phyloP scores from a whole-genome alignment of 345 rosid species.

The Arabis hirsuta region DNA sequence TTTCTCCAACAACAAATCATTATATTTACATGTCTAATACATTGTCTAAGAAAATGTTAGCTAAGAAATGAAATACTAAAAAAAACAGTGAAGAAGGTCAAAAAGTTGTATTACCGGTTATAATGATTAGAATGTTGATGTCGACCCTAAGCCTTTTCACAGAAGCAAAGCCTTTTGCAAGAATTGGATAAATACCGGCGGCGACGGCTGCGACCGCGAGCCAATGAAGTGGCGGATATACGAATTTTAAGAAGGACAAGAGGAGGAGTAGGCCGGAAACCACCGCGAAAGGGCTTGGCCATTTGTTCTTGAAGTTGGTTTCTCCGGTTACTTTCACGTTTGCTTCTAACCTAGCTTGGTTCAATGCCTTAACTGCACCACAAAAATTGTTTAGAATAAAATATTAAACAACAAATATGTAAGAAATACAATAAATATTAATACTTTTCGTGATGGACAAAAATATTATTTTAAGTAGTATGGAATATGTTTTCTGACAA shows the following conservation, averaged over 20 bases:
- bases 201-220: constrained; percentile 70
- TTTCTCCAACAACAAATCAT: too few relatives aligned
- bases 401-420: neutral
- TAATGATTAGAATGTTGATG: constrained; percentile 62
- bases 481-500: constrained; percentile 16
- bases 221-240: constrained; percentile 68
- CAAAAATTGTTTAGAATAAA: neutral
- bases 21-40: too few relatives aligned
- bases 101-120: constrained; percentile 62
- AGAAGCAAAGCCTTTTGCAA: constrained; percentile 57
- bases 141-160: constrained; percentile 59
- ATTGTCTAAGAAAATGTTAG: neutral
- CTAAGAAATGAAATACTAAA: neutral
- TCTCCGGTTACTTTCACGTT: constrained; percentile 63
- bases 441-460: neutral
- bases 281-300: constrained; percentile 85
- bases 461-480: neutral
- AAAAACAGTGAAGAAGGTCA: neutral
- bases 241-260: constrained; percentile 59
- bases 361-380: constrained; percentile 74
- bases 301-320: constrained; percentile 56
- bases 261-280: constrained; percentile 63
- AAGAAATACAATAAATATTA: too few relatives aligned
- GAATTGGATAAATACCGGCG: constrained; percentile 64
- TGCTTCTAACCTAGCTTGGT: constrained; percentile 88